These are phyloP conservation scores for Wickerhamomyces canadensis DNA, from an alignment of 805 yeast genomes.

Conservation along the genomic window DNA sequence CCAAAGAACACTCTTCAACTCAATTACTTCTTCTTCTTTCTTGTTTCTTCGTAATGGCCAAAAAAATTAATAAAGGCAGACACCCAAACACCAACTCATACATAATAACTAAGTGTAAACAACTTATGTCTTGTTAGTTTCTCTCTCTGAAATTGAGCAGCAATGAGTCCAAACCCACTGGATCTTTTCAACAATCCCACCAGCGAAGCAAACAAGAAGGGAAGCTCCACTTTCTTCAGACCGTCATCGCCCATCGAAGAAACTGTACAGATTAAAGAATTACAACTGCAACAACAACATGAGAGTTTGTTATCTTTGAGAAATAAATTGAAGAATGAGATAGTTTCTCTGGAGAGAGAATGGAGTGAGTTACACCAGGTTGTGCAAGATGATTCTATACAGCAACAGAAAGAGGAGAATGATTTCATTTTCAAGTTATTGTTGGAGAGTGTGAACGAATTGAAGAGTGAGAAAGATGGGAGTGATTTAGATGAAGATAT, in stretches of 20 bases:
- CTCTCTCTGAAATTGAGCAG: too few relatives aligned
- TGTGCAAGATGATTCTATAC: slow-evolving; percentile 7
- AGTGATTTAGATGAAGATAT: slow-evolving; percentile 1
- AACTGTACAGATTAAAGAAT: slow-evolving; percentile 4
- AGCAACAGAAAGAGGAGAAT: slow-evolving; percentile 9
- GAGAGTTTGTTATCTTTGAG: slow-evolving; percentile 7
- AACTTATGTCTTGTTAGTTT: too few relatives aligned
- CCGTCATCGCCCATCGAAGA: slow-evolving; percentile 18
- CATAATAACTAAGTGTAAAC: too few relatives aligned
- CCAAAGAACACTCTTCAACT: too few relatives aligned
- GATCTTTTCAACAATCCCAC: slow-evolving; percentile 18
- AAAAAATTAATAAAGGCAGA: too few relatives aligned
- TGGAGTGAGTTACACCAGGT: slow-evolving; percentile 16
- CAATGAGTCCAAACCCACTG: slow-evolving; percentile 2
- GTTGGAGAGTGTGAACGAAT: slow-evolving; percentile 5
- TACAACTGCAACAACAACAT: slow-evolving; percentile 26
- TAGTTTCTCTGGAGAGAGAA: slow-evolving; percentile 12
- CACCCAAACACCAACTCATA: neutral
- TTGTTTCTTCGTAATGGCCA: too few relatives aligned
- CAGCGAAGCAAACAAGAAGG: slow-evolving; percentile 5
- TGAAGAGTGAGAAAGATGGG: slow-evolving; percentile 7
- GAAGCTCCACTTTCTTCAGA: slow-evolving; percentile 1
- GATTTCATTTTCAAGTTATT: slow-evolving; percentile 7
- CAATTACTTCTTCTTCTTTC: too few relatives aligned
- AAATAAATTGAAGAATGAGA: slow-evolving; percentile 11